Conservation (phyloP, 2,329 filamentous ascomycete species). For the Clonostachys chloroleuca region DNA sequence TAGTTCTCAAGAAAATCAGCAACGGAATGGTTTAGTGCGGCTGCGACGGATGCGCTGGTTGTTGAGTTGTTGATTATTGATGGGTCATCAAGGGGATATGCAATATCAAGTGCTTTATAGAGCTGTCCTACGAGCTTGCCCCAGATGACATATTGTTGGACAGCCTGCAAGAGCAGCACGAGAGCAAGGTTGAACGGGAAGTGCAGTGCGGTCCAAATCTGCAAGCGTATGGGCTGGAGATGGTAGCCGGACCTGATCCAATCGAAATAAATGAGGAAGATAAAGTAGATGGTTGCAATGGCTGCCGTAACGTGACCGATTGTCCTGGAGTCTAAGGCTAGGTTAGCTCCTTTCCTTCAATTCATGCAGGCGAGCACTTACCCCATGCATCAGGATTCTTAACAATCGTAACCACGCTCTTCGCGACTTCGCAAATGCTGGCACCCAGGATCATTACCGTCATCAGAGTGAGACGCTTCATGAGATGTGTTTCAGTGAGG, state of each 20-base stretch:
- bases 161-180: conserved; percentile 57
- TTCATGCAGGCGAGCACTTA: conserved; percentile 10
- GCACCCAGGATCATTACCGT: conserved; percentile 65
- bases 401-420: conserved; percentile 44
- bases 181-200: conserved; percentile 61
- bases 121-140: conserved; percentile 29
- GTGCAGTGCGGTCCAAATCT: conserved; percentile 53
- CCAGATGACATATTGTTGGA: conserved; percentile 50
- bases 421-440: conserved; percentile 52
- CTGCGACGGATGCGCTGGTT: conserved; percentile 3
- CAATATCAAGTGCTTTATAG: conserved; percentile 6
- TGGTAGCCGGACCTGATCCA: conserved; percentile 59
- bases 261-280: conserved; percentile 48
- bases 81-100: conserved; percentile 3
- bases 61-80: not conserved
- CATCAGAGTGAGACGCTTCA: conserved; percentile 58
- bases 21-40: conserved; percentile 11
- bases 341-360: too few relatives aligned
- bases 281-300: conserved; percentile 33
- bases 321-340: conserved; percentile 20
- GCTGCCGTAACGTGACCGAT: conserved; percentile 34
- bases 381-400: conserved; percentile 33
- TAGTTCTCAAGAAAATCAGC: conserved; percentile 6
- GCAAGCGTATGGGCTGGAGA: conserved; percentile 51
- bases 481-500: conserved; percentile 58